phyloP scores from a whole-genome alignment of 176 grass and related monocot genomes.

The Oryza coarctata region DNA sequence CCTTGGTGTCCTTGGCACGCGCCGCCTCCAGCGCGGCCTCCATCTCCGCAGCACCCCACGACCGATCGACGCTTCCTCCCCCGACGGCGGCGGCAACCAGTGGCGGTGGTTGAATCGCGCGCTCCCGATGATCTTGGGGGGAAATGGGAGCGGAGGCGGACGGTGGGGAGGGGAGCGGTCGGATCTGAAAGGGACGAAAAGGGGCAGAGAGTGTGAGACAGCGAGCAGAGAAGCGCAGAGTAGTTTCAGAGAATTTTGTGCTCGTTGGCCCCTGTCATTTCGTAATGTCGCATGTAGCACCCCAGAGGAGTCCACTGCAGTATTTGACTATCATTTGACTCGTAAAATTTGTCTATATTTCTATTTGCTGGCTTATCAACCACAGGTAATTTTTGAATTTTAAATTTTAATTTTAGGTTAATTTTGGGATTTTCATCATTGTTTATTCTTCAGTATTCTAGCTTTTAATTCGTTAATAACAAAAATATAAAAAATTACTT shows the following conservation, averaged over 20 bases:
- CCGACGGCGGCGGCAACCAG: background rate
- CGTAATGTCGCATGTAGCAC: background rate
- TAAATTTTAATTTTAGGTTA: too few relatives aligned
- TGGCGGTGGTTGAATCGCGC: background rate
- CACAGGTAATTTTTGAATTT: too few relatives aligned
- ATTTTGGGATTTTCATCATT: too few relatives aligned
- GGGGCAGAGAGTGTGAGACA: conserved; percentile 25
- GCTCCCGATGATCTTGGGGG: conserved; percentile 15
- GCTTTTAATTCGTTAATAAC: too few relatives aligned
- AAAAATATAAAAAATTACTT: too few relatives aligned
- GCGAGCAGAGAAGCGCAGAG: conserved; percentile 23
- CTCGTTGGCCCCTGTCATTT: background rate
- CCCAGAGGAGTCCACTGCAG: background rate
- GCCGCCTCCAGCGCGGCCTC: conserved; percentile 85
- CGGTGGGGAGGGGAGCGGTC: conserved; percentile 4
- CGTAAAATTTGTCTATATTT: too few relatives aligned
- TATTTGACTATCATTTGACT: background rate
- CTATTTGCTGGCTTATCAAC: too few relatives aligned
- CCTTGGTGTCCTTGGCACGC: conserved; percentile 72
- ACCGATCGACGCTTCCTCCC: background rate
- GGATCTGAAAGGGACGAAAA: conserved; percentile 30
- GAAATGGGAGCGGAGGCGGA: background rate
- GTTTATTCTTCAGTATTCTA: too few relatives aligned
- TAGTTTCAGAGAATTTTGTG: background rate
- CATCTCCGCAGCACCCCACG: conserved; percentile 33